Conservation (phyloP, 768 basidiomycete species). For the Naganishia friedmannii region DNA sequence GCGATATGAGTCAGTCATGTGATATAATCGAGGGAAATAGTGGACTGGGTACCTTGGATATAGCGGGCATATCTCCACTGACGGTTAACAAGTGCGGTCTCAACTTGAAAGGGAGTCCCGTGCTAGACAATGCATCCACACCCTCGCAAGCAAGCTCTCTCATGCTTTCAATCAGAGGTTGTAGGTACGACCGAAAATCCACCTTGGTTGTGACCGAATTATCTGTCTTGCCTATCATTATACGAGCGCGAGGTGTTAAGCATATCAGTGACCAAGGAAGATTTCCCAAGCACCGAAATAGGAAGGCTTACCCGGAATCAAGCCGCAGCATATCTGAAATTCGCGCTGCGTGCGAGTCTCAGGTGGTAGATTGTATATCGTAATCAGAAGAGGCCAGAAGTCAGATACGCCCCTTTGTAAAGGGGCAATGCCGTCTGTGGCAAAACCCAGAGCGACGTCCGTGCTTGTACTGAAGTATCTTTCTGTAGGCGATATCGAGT, state of each 20-base stretch:
- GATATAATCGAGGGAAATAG: neutral
- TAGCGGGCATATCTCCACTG: neutral
- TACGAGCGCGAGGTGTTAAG: too few relatives aligned
- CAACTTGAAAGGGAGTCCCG: neutral
- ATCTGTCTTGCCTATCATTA: neutral
- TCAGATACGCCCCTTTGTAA: neutral
- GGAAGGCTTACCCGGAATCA: neutral
- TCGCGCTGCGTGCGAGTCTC: neutral
- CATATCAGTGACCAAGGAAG: too few relatives aligned
- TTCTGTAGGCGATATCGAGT: neutral
- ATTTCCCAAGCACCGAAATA: too few relatives aligned
- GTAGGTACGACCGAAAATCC: neutral
- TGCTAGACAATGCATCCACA: neutral
- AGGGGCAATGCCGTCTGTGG: neutral
- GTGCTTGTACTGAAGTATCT: neutral
- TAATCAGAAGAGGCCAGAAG: constrained; percentile 1
- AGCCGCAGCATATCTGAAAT: constrained; percentile 5
- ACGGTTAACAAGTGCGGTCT: neutral
- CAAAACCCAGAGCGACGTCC: neutral
- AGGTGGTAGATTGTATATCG: neutral
- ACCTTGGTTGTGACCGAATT: neutral
- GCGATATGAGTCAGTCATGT: neutral
- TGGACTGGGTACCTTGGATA: neutral
- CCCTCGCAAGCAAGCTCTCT: neutral
- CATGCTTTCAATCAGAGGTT: neutral